Evolutionary conservation across 1,139 yeast genomes (phyloP).

Genomic region (Saccharomycopsis hybrid): DNA sequence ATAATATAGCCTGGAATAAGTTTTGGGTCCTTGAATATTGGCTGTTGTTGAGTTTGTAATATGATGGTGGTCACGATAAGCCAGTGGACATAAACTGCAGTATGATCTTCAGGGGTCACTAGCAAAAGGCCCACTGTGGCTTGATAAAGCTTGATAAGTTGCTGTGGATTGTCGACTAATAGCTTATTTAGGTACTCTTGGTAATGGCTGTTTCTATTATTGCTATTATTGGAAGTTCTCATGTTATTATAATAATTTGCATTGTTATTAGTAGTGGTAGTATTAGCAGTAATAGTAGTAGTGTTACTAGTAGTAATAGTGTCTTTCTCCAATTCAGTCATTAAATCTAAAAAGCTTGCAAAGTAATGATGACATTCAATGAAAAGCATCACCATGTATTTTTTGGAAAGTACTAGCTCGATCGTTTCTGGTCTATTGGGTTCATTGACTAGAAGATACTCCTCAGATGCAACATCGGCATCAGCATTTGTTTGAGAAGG

Average conservation of each 20-base stretch:
- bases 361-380: conserved; percentile 11
- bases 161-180: neutral
- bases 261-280: neutral
- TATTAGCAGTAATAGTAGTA: too few species aligned
- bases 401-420: conserved; percentile 12
- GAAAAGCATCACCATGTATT: neutral
- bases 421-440: neutral
- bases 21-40: neutral
- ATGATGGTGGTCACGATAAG: neutral
- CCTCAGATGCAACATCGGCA: neutral
- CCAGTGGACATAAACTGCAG: conserved; percentile 9
- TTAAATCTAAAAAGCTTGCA: neutral
- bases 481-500: neutral
- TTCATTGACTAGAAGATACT: neutral
- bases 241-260: neutral
- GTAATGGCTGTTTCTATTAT: neutral
- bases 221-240: neutral
- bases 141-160: conserved; percentile 1
- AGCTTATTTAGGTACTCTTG: neutral
- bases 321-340: neutral
- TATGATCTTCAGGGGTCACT: conserved; percentile 10
- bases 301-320: too few species aligned
- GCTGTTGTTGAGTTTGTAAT: neutral
- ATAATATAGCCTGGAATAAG: neutral
- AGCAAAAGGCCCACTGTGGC: conserved; percentile 10